Percentiles rank a stretch among this genome's conserved stretches.
These are phyloP conservation scores for Apiospora rasikravindrae DNA, from an alignment of 2,329 filamentous ascomycete species.

Conservation along the genomic window DNA sequence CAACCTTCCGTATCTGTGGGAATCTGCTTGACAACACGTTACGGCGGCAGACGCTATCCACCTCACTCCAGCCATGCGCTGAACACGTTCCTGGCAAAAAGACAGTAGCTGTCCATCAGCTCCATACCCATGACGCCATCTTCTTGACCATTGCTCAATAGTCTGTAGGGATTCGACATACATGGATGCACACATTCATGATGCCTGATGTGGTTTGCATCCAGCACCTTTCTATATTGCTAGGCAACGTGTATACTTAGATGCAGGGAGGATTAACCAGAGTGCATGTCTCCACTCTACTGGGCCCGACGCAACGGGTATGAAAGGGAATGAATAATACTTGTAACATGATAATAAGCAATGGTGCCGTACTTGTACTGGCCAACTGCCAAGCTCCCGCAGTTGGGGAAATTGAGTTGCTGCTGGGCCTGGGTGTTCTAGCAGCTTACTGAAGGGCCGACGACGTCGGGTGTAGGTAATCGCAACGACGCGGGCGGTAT, in stretches of 20 bases:
- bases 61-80: not conserved
- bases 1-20: slow-evolving; percentile 11
- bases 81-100: not conserved
- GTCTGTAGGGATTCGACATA: not conserved
- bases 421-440: not conserved
- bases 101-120: not conserved
- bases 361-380: not conserved
- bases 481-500: not conserved
- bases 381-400: not conserved
- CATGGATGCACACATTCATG: not conserved
- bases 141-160: not conserved
- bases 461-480: not conserved
- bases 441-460: not conserved
- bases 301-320: slow-evolving; percentile 11
- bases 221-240: not conserved
- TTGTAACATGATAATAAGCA: not conserved
- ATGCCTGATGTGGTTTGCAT: not conserved
- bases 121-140: not conserved
- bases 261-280: not conserved
- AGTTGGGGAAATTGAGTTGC: slow-evolving; percentile 2
- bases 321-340: not conserved
- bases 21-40: not conserved
- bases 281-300: not conserved
- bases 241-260: not conserved
- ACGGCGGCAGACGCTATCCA: not conserved